Percentiles rank a stretch among this genome's conserved stretches.
Conservation (phyloP, 345 rosid species). For the Salix suchowensis region DNA sequence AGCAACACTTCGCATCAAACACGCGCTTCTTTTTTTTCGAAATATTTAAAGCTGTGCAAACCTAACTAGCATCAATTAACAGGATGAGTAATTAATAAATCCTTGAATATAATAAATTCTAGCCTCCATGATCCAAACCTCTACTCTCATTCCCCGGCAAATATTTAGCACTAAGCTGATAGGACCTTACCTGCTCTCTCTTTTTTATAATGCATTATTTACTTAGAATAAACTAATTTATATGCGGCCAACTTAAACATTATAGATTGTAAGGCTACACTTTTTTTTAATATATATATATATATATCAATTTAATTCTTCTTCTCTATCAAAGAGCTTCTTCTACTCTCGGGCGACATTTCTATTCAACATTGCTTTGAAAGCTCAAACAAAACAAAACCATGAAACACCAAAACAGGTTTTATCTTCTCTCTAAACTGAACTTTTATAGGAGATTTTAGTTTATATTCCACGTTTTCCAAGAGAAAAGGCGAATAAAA, state of each 20-base stretch:
- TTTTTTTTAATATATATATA: no score
- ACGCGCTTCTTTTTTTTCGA: not conserved
- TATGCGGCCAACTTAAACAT: not conserved
- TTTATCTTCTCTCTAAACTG: not conserved
- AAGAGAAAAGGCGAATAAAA: not conserved
- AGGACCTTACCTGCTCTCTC: not conserved
- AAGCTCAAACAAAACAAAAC: not conserved
- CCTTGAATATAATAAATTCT: not conserved
- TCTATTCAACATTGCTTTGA: not conserved
- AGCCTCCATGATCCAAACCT: not conserved
- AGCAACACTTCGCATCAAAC: not conserved
- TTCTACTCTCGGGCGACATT: not conserved
- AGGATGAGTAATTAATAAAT: not conserved
- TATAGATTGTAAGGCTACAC: not conserved
- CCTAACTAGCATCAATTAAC: not conserved
- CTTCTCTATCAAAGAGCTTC: not conserved
- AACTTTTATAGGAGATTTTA: not conserved
- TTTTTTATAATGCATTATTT: not conserved
- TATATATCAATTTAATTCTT: not conserved
- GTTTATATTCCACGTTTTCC: not conserved
- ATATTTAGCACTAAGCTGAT: not conserved
- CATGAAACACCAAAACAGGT: not conserved
- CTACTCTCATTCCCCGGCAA: not conserved
- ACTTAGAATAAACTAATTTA: not conserved
- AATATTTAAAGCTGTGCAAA: not conserved